Percentiles rank a stretch among this genome's conserved stretches.
Evolutionary conservation across 75 land plant genomes (phyloP).

Genomic region (Selaginella moellendorffii): DNA sequence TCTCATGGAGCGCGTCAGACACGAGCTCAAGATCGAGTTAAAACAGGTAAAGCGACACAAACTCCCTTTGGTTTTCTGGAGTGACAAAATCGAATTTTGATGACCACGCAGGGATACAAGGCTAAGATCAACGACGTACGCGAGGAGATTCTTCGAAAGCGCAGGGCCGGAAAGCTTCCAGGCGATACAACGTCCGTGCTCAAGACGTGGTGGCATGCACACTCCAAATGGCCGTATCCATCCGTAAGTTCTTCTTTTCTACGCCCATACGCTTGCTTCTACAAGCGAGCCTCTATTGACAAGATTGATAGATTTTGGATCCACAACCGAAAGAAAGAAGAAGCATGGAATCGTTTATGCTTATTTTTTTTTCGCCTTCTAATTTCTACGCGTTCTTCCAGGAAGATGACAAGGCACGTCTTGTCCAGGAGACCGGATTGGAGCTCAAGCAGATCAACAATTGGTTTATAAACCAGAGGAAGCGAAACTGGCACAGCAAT

Average conservation of each 20-base stretch:
- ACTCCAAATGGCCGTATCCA: slow-evolving; percentile 71
- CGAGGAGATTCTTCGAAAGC: slow-evolving; percentile 54
- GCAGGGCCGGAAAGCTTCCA: slow-evolving; percentile 62
- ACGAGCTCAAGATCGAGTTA: slow-evolving; percentile 10
- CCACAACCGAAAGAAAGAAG: too few relatives aligned
- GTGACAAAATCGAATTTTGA: too few relatives aligned
- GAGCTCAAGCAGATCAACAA: slow-evolving; percentile 55
- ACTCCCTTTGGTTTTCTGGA: too few relatives aligned
- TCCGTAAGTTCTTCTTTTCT: too few relatives aligned
- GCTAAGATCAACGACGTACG: slow-evolving; percentile 59
- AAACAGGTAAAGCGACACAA: too few relatives aligned
- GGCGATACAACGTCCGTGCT: slow-evolving; percentile 54
- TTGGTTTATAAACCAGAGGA: slow-evolving; percentile 57
- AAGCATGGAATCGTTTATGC: too few relatives aligned
- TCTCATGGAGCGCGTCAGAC: slow-evolving; percentile 11
- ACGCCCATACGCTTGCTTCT: too few relatives aligned
- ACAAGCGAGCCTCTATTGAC: too few relatives aligned
- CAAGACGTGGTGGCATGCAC: slow-evolving; percentile 63
- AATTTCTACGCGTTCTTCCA: slow-evolving; percentile 12
- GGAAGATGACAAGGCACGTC: slow-evolving; percentile 50
- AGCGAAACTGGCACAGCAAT: slow-evolving; percentile 56
- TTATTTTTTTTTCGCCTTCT: neutral
- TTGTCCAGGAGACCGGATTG: slow-evolving; percentile 54
- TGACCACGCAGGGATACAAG: neutral
- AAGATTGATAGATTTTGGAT: too few relatives aligned